A percentile compares a stretch with the other conserved stretches of the same genome.
Evolutionary conservation across 1,284 basidiomycete species (phyloP).

Genomic region (Ganoderma lucidum): DNA sequence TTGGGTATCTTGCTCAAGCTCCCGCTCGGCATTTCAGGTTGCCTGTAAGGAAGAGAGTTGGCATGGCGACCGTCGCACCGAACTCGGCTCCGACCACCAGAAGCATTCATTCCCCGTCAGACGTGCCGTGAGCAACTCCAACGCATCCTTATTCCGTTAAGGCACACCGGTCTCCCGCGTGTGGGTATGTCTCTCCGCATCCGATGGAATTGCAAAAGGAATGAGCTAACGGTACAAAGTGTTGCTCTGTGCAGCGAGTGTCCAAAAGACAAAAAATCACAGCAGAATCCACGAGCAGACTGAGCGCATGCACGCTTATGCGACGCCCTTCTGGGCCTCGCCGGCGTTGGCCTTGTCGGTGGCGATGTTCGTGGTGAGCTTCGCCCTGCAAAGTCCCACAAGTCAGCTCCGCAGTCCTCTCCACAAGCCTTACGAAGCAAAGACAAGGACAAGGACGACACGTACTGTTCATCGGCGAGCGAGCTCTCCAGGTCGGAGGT

Average conservation of each 20-base stretch:
- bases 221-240: conserved; percentile 33
- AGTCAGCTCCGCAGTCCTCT: neutral
- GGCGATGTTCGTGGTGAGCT: conserved; percentile 49
- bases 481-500: conserved; percentile 42
- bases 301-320: conserved; percentile 13
- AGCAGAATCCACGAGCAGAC: conserved; percentile 11
- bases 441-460: neutral
- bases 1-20: neutral
- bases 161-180: neutral
- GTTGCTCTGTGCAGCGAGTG: conserved; percentile 30
- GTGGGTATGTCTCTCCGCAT: conserved; percentile 23
- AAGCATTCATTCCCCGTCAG: neutral
- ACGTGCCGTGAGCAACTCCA: neutral
- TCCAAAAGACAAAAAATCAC: conserved; percentile 15
- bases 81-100: neutral
- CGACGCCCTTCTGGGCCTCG: conserved; percentile 43
- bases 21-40: no score
- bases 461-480: conserved; percentile 44
- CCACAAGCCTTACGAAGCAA: neutral
- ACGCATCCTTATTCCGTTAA: neutral
- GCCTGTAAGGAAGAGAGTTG: neutral
- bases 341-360: conserved; percentile 47
- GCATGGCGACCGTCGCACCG: neutral
- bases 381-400: conserved; percentile 27
- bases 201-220: conserved; percentile 26